phyloP scores from a whole-genome alignment of 1,139 yeast species.

The Candida glucosophila region DNA sequence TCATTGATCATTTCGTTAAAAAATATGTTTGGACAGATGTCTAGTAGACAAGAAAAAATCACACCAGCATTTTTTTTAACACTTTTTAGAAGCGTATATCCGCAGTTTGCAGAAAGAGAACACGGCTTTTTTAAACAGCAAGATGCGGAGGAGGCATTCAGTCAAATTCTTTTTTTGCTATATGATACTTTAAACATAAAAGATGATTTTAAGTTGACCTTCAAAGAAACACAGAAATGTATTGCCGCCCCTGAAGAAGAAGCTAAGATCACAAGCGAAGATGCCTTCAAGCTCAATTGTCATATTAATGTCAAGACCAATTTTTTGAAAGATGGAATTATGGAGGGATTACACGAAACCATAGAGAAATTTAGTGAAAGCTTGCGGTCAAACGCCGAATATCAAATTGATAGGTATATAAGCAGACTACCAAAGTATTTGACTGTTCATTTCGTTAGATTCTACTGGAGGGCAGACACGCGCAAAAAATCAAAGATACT shows the following conservation, averaged over 20 bases:
- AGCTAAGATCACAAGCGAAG: slow-evolving; percentile 37
- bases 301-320: slow-evolving; percentile 83
- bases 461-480: slow-evolving; percentile 92
- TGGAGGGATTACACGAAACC: slow-evolving; percentile 65
- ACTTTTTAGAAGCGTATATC: slow-evolving; percentile 56
- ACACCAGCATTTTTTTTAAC: slow-evolving; percentile 61
- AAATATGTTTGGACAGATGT: slow-evolving; percentile 38
- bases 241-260: slow-evolving; percentile 53
- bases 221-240: slow-evolving; percentile 54
- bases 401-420: slow-evolving; percentile 60
- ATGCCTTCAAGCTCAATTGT: slow-evolving; percentile 69
- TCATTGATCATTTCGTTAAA: slow-evolving; percentile 22
- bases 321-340: slow-evolving; percentile 78
- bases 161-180: slow-evolving; percentile 60
- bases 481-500: slow-evolving; percentile 86
- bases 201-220: slow-evolving; percentile 55
- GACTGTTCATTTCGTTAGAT: slow-evolving; percentile 87
- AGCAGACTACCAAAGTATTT: slow-evolving; percentile 79
- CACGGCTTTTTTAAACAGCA: slow-evolving; percentile 82
- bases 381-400: slow-evolving; percentile 62
- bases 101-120: slow-evolving; percentile 81
- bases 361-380: slow-evolving; percentile 71
- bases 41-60: slow-evolving; percentile 35
- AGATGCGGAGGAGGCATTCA: slow-evolving; percentile 95
- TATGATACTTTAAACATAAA: slow-evolving; percentile 42